Conservation (phyloP, 1,284 basidiomycete species). For the Melampsora americana region DNA sequence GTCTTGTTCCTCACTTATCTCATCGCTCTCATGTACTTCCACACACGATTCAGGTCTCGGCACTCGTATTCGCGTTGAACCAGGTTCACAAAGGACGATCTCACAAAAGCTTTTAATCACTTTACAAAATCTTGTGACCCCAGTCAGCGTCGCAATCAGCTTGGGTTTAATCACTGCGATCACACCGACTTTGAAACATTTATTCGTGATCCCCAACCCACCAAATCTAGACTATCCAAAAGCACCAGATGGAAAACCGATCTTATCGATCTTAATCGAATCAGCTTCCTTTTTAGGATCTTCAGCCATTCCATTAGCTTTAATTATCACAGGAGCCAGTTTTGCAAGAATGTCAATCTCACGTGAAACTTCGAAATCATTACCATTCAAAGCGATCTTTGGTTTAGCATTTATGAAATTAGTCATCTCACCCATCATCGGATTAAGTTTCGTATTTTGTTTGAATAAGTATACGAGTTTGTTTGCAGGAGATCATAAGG, state of each 20-base stretch:
- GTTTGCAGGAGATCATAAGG: constrained; percentile 10
- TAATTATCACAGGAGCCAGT: constrained; percentile 29
- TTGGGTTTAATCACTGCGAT: constrained; percentile 20
- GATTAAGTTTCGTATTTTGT: constrained; percentile 1
- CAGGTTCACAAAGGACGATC: background rate
- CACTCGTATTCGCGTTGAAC: no score
- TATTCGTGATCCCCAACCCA: background rate
- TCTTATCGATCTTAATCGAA: constrained; percentile 24
- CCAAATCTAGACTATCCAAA: background rate
- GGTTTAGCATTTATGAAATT: constrained; percentile 21
- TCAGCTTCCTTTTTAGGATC: constrained; percentile 17
- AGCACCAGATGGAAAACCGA: constrained; percentile 27
- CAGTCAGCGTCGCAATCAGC: constrained; percentile 20
- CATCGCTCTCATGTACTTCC: no score
- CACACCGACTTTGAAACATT: constrained; percentile 21
- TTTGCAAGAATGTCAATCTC: constrained; percentile 41
- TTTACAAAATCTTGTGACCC: constrained; percentile 1
- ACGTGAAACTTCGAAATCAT: background rate
- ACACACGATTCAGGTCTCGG: no score
- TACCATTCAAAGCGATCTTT: constrained; percentile 23
- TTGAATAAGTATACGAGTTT: constrained; percentile 8
- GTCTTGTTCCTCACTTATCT: no score
- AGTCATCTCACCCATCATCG: constrained; percentile 5
- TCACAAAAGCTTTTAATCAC: background rate
- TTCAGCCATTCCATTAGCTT: constrained; percentile 21